Evolutionary conservation across 495 filamentous ascomycete species (phyloP), one percentile per base, ranked within the genome.

Genomic region (Hypoxylon perforatum): DNA sequence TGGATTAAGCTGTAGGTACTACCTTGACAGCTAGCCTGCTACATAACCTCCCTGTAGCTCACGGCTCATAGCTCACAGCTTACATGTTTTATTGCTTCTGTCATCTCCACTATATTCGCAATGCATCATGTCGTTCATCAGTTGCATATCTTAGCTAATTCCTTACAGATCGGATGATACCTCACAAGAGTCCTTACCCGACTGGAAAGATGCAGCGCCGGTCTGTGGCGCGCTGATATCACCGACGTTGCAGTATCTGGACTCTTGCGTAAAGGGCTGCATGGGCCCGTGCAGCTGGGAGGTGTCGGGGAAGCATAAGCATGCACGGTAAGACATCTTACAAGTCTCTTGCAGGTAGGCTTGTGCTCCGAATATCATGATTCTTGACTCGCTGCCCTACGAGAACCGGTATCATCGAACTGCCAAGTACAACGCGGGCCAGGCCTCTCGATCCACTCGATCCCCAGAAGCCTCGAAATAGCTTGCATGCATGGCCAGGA

Each of bases 211-310:
- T 22, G 5, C 30, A 39, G 12, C 18, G 25, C 11, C 36, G 6
- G 25, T 15, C 17, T 46, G 30, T 47, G 39, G 58, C 39, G 17
- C 25, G 23, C 41, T 53, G 58, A 53, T 61, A 52, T 46, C 58
- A 53, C 56, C 35, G 11, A 12, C 39, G 14, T 28, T 46, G 38
- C 49, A 38, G 46, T 46, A 47, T 25, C 7, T 42, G 23, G 46
- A 21, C 18, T 17, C 25, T 17, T 61, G 49, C 48, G 50, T 53
- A 47, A 46, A 15, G 25, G 9, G 38, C 47, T 60, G 47, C 57
- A 60, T 51, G 36, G 51, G 12, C 23, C 39, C 3, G 23, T 28
- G n/a, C 15, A 45, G 12, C 19, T 46, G 28, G 48, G 38, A 52
- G 22, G 23, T 15, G 12, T 10, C 35, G 35, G 11, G 38, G 28